Percentiles rank a stretch among this genome's conserved stretches.
Conservation (phyloP, 345 rosid species). For the Bretschneidera sinensis region DNA sequence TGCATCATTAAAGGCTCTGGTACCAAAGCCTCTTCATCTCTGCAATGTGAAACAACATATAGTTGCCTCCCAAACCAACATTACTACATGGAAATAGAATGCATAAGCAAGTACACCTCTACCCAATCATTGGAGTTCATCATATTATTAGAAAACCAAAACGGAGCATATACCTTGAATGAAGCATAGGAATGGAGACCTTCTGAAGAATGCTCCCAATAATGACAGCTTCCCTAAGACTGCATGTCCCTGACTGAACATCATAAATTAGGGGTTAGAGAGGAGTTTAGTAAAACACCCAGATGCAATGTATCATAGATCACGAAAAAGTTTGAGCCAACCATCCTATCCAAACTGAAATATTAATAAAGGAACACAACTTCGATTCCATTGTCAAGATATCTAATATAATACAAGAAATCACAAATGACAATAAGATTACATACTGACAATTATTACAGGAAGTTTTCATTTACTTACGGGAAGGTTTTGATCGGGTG, state of each 20-base stretch:
- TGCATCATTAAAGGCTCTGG: not conserved
- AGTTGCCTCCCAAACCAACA: not conserved
- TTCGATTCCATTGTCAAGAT: too few species aligned
- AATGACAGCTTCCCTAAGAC: conserved; percentile 87
- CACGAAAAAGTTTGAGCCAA: not conserved
- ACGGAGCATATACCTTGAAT: conserved; percentile 65
- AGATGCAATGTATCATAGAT: not conserved
- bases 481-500: too few species aligned
- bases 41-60: too few species aligned
- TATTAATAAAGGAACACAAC: too few species aligned
- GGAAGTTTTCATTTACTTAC: too few species aligned
- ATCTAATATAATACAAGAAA: not conserved
- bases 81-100: not conserved
- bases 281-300: not conserved
- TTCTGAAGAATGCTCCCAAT: conserved; percentile 83
- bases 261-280: not conserved
- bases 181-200: conserved; percentile 81
- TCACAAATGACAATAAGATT: not conserved
- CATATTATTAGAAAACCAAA: not conserved
- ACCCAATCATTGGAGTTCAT: not conserved
- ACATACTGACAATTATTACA: too few species aligned
- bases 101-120: not conserved
- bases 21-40: not conserved
- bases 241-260: conserved; percentile 92
- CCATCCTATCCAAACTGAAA: too few species aligned